These are phyloP conservation scores for Amoebophrya sp. DNA, from an alignment of 169 alveolate species.

Conservation along the genomic window DNA sequence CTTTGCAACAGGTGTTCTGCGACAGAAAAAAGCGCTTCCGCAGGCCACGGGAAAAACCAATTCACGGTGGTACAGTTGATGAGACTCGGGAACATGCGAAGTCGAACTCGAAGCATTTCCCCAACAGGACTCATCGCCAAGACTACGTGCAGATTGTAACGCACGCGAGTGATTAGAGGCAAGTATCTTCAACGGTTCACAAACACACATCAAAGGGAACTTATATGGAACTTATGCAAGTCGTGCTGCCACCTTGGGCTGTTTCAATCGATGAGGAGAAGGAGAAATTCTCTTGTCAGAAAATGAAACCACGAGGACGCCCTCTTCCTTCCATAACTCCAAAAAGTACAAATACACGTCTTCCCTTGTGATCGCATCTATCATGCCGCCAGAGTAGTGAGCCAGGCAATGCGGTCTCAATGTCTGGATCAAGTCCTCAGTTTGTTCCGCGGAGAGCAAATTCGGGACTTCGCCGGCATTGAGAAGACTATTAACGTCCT, in stretches of 20 bases:
- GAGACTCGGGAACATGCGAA: neutral
- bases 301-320: too few relatives aligned
- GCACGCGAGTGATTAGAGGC: too few relatives aligned
- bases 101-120: neutral
- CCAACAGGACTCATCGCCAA: neutral
- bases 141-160: neutral
- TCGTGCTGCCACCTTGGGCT: too few relatives aligned
- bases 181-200: too few relatives aligned
- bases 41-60: neutral
- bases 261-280: too few relatives aligned
- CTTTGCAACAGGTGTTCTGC: neutral
- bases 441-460: constrained; percentile 59
- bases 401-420: constrained; percentile 62
- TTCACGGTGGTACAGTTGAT: neutral
- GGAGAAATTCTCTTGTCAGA: too few relatives aligned
- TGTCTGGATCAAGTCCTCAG: constrained; percentile 58
- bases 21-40: neutral
- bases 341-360: neutral
- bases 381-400: too few relatives aligned
- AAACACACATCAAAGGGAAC: too few relatives aligned
- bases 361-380: neutral
- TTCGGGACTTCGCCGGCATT: constrained; percentile 81
- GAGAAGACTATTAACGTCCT: constrained; percentile 79
- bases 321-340: too few relatives aligned
- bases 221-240: too few relatives aligned